Conservation (phyloP, 208 protist genomes). For the Tritrichomonas musculus region DNA sequence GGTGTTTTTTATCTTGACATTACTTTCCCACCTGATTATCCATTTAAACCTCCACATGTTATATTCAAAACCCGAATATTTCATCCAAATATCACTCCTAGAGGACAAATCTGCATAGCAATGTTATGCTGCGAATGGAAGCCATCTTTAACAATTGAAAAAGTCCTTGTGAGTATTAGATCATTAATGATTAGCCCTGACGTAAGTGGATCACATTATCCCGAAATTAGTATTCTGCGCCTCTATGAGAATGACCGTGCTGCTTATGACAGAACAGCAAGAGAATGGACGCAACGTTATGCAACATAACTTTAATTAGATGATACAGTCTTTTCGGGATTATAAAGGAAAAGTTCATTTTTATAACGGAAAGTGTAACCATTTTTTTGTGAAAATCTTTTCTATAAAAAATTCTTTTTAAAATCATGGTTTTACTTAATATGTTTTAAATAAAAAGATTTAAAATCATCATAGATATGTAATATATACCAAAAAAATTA, state of each 20-base stretch:
- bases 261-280: background rate
- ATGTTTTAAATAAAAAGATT: too few species aligned
- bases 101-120: background rate
- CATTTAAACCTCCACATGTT: background rate
- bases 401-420: too few species aligned
- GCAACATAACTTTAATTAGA: too few species aligned
- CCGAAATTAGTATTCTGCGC: background rate
- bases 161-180: background rate
- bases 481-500: too few species aligned
- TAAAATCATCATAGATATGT: too few species aligned
- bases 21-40: background rate
- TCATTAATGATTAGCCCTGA: constrained; percentile 61
- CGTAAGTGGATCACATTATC: constrained; percentile 51
- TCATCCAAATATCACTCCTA: background rate
- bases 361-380: too few species aligned
- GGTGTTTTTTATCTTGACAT: background rate
- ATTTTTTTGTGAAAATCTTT: too few species aligned
- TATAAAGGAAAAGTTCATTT: too few species aligned
- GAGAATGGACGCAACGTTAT: too few species aligned
- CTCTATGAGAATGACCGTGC: background rate
- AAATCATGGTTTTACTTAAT: too few species aligned
- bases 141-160: background rate
- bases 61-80: background rate
- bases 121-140: constrained; percentile 54
- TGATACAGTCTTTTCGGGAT: too few species aligned